Conservation (phyloP, 2,329 filamentous ascomycete genomes). For the Periconia digitata region DNA sequence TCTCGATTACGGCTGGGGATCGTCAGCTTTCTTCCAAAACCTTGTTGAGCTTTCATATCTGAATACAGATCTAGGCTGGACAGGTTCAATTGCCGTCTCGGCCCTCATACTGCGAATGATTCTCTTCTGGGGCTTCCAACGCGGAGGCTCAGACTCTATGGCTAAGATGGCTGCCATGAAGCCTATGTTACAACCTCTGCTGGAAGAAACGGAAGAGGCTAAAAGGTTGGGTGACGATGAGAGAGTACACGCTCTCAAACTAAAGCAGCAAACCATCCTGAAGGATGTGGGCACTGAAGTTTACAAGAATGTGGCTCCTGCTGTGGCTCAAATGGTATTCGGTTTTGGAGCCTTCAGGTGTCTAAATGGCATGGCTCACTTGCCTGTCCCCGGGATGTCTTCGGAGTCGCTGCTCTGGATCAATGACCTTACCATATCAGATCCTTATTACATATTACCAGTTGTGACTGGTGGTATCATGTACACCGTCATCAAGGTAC, state of each 20-base stretch:
- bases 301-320: constrained; percentile 25
- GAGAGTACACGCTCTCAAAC: constrained; percentile 38
- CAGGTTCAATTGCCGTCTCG: constrained; percentile 68
- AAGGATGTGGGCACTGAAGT: constrained; percentile 57
- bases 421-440: constrained; percentile 69
- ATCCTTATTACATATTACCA: constrained; percentile 80
- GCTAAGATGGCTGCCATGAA: constrained; percentile 65
- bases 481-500: constrained; percentile 61
- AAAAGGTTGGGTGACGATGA: constrained; percentile 49
- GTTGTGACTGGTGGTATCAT: constrained; percentile 59
- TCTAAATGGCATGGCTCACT: constrained; percentile 68
- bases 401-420: constrained; percentile 77
- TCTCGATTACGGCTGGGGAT: constrained; percentile 83
- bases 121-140: constrained; percentile 66
- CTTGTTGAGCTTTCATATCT: constrained; percentile 82
- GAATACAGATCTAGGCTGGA: constrained; percentile 76
- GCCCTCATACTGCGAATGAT: constrained; percentile 65
- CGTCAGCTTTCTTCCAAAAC: constrained; percentile 73
- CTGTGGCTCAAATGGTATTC: constrained; percentile 64
- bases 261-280: constrained; percentile 55
- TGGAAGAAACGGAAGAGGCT: constrained; percentile 55
- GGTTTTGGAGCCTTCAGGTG: constrained; percentile 81
- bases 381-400: constrained; percentile 81
- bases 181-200: constrained; percentile 59
- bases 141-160: constrained; percentile 62